These are phyloP conservation scores for Pilasporangium apinafurcum DNA, from an alignment of 352 stramenopile species.

Conservation along the genomic window DNA sequence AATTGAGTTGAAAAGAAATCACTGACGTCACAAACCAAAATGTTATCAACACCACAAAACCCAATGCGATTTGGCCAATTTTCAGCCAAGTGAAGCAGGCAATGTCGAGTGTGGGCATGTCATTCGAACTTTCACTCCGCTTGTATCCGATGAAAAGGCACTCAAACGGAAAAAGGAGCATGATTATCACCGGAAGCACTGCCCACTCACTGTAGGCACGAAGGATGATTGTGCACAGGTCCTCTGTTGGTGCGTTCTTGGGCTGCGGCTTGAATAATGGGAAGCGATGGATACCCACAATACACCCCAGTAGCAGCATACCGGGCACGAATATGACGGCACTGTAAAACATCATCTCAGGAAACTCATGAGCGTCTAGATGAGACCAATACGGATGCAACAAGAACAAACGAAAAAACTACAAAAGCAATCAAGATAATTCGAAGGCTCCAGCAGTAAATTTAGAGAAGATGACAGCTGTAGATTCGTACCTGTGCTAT, in stretches of 20 bases:
- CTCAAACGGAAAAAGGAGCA: constrained; percentile 44
- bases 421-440: background rate
- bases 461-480: background rate
- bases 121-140: constrained; percentile 6
- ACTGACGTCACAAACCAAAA: constrained; percentile 25
- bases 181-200: constrained; percentile 37
- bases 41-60: constrained; percentile 11
- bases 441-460: background rate
- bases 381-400: constrained; percentile 49
- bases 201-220: constrained; percentile 52
- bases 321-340: constrained; percentile 30
- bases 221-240: constrained; percentile 37
- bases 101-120: constrained; percentile 13
- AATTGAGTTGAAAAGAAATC: constrained; percentile 54
- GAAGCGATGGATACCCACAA: constrained; percentile 39
- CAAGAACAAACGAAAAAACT: constrained; percentile 29
- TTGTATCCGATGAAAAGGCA: constrained; percentile 44
- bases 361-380: constrained; percentile 21
- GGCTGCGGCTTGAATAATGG: constrained; percentile 64
- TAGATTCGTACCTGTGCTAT: constrained; percentile 16
- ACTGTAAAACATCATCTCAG: constrained; percentile 26
- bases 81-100: constrained; percentile 33
- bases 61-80: constrained; percentile 17
- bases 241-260: constrained; percentile 27
- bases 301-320: constrained; percentile 15